phyloP scores from a whole-genome alignment of 202 grass and related monocot genomes.

The Saccharum hybrid region DNA sequence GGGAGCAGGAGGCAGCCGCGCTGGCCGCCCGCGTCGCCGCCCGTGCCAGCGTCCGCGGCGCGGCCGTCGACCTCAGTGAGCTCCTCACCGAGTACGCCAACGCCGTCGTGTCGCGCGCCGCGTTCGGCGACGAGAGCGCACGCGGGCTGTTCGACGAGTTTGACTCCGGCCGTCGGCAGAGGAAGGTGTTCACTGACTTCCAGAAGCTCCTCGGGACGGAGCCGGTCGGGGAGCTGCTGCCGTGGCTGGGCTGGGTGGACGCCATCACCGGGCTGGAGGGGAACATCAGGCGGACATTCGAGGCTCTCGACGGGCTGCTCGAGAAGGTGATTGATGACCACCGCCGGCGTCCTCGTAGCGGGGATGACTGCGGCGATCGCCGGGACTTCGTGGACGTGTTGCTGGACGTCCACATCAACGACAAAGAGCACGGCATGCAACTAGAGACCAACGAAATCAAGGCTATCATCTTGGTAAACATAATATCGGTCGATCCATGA shows the following conservation, averaged over 20 bases:
- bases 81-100: neutral
- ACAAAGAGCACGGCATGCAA: neutral
- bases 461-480: neutral
- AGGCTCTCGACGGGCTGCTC: neutral
- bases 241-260: neutral
- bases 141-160: neutral
- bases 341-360: neutral
- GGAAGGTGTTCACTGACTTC: neutral
- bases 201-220: neutral
- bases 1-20: neutral
- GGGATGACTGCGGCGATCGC: neutral
- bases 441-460: constrained; percentile 1
- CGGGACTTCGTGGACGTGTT: constrained; percentile 28
- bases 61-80: neutral
- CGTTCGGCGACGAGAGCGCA: constrained; percentile 14
- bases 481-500: too few relatives aligned
- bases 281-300: neutral
- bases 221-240: neutral
- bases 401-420: neutral
- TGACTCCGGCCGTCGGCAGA: neutral
- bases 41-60: too few relatives aligned
- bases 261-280: neutral
- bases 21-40: neutral
- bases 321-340: neutral
- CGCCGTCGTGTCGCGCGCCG: neutral